These are phyloP conservation scores for Pterocarpus santalinus DNA, from an alignment of 306 rosid genomes.

Conservation along the genomic window DNA sequence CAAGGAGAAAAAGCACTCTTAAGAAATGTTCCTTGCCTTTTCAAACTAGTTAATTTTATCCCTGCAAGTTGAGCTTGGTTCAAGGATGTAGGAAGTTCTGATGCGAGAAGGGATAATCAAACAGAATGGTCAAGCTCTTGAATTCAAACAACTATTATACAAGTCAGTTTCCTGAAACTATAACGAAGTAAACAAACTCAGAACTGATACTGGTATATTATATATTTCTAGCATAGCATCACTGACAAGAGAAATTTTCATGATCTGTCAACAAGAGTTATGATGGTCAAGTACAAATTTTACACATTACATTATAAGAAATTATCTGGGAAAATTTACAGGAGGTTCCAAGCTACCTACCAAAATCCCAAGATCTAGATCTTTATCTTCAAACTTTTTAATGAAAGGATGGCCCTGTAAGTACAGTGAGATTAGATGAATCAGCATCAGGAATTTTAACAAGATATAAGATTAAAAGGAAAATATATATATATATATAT, in stretches of 20 bases:
- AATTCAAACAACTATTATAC: conserved; percentile 47
- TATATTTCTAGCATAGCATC: conserved; percentile 39
- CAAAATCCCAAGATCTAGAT: conserved; percentile 88
- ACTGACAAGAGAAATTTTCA: conserved; percentile 35
- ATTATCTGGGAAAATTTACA: conserved; percentile 76
- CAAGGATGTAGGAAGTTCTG: neutral
- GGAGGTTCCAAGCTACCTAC: conserved; percentile 96
- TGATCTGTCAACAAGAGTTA: conserved; percentile 49
- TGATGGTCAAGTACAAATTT: conserved; percentile 44
- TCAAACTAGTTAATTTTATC: neutral
- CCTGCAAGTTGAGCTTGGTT: neutral
- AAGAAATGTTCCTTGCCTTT: neutral
- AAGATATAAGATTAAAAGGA: neutral
- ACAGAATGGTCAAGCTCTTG: conserved; percentile 30
- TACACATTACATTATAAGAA: conserved; percentile 48
- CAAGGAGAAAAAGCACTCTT: neutral
- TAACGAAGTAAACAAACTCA: conserved; percentile 37
- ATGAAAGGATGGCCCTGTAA: conserved; percentile 92
- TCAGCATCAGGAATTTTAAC: conserved; percentile 8
- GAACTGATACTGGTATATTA: conserved; percentile 32
- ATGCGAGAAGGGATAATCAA: neutral
- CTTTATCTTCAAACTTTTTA: conserved; percentile 95
- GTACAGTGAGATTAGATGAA: conserved; percentile 36
- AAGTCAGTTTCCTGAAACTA: conserved; percentile 39
- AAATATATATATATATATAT: neutral